Evolutionary conservation across 345 rosid genomes (phyloP).

Genomic region (Salix exigua): DNA sequence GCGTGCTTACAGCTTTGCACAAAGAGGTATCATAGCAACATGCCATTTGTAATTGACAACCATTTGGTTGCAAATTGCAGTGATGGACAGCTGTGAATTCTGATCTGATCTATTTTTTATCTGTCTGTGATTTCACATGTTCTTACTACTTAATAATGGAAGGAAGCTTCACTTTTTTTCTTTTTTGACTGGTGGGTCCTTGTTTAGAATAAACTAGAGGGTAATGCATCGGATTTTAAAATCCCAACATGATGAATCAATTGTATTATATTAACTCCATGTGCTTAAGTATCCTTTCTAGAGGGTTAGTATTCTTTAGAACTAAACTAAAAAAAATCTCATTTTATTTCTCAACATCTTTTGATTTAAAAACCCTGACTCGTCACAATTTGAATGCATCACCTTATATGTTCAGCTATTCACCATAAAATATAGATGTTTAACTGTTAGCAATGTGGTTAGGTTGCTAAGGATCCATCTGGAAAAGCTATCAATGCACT

Average conservation of each 20-base stretch:
- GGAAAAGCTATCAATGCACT: constrained; percentile 81
- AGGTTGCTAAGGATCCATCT: constrained; percentile 91
- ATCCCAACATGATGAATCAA: background rate
- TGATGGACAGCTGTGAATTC: constrained; percentile 14
- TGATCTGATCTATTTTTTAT: background rate
- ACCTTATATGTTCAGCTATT: background rate
- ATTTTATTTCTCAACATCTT: background rate
- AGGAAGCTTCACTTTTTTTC: background rate
- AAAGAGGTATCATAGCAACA: background rate
- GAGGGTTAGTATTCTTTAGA: background rate
- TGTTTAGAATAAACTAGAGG: background rate
- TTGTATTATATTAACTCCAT: background rate
- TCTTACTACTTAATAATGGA: background rate
- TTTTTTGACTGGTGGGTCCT: constrained; percentile 1
- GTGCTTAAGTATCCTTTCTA: background rate
- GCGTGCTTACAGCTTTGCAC: background rate
- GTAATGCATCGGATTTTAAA: background rate
- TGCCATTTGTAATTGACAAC: background rate
- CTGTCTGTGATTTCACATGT: background rate
- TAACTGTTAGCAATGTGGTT: constrained; percentile 3
- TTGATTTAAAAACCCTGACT: background rate
- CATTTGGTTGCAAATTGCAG: constrained; percentile 7
- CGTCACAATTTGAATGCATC: background rate
- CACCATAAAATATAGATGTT: background rate
- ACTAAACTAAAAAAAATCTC: background rate